A percentile compares a stretch with the other conserved stretches of the same genome.
These are phyloP conservation scores for Stachybotrys echinatus DNA, from an alignment of 2,329 filamentous ascomycete species.

Conservation along the genomic window DNA sequence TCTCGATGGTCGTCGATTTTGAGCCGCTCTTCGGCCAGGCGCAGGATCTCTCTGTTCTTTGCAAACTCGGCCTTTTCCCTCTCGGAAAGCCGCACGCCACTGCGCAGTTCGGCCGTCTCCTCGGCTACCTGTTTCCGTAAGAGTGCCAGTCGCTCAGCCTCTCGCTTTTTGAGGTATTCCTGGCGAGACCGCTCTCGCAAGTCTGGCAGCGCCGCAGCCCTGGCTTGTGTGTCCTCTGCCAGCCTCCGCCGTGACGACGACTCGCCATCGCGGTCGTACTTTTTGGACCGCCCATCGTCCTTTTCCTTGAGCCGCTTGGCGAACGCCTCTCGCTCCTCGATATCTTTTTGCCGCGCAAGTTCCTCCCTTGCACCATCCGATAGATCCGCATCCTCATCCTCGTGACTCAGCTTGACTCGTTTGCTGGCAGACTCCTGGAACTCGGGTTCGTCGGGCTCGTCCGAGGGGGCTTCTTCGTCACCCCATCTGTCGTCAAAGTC, in stretches of 20 bases:
- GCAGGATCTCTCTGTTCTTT: constrained; percentile 76
- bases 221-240: constrained; percentile 53
- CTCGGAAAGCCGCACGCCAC: constrained; percentile 68
- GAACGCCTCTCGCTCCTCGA: constrained; percentile 73
- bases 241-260: constrained; percentile 50
- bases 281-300: constrained; percentile 66
- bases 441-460: constrained; percentile 43
- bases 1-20: constrained; percentile 88
- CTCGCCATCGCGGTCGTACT: constrained; percentile 52
- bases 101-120: constrained; percentile 74
- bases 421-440: constrained; percentile 68
- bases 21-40: constrained; percentile 77
- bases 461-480: constrained; percentile 60
- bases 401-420: constrained; percentile 59
- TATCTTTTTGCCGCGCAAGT: constrained; percentile 57
- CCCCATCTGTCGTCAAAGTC: constrained; percentile 78
- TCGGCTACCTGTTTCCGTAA: constrained; percentile 86
- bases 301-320: constrained; percentile 69
- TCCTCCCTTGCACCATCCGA: constrained; percentile 58
- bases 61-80: constrained; percentile 83
- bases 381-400: constrained; percentile 38
- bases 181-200: constrained; percentile 80
- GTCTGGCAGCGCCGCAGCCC: constrained; percentile 71
- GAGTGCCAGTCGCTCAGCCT: constrained; percentile 79
- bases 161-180: constrained; percentile 89